phyloP scores from a whole-genome alignment of 495 filamentous ascomycete species.

The Penicillium silybi region DNA sequence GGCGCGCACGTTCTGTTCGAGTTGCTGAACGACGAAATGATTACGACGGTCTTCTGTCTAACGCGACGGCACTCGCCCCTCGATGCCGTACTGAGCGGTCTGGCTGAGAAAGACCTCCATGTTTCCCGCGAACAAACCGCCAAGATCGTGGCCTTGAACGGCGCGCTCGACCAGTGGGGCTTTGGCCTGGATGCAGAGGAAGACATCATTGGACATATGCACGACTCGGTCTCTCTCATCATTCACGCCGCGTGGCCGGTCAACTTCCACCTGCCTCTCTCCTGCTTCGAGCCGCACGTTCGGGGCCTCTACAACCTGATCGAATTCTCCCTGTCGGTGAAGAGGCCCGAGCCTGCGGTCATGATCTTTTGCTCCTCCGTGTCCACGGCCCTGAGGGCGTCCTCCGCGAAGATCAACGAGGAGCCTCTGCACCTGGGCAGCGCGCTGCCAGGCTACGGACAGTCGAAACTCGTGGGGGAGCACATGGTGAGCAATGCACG shows the following conservation, averaged over 20 bases:
- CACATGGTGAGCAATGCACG: slow-evolving; percentile 42
- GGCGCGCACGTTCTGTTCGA: slow-evolving; percentile 51
- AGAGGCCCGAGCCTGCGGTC: slow-evolving; percentile 37
- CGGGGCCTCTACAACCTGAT: slow-evolving; percentile 50
- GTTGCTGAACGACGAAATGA: slow-evolving; percentile 39
- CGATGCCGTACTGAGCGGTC: slow-evolving; percentile 27
- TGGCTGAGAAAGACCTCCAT: slow-evolving; percentile 31
- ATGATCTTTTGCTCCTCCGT: slow-evolving; percentile 52
- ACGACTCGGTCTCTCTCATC: slow-evolving; percentile 41
- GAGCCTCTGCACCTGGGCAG: slow-evolving; percentile 30
- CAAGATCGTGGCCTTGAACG: slow-evolving; percentile 40
- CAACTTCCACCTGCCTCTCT: slow-evolving; percentile 49
- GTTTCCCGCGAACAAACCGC: slow-evolving; percentile 16
- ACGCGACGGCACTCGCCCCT: slow-evolving; percentile 35
- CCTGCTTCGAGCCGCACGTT: slow-evolving; percentile 43
- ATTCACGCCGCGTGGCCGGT: slow-evolving; percentile 60
- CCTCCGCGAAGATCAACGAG: slow-evolving; percentile 38
- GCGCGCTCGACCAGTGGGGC: slow-evolving; percentile 33
- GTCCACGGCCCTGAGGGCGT: slow-evolving; percentile 39
- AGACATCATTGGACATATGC: slow-evolving; percentile 30
- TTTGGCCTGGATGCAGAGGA: slow-evolving; percentile 37
- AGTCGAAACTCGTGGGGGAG: slow-evolving; percentile 55
- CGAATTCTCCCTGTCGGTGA: slow-evolving; percentile 47
- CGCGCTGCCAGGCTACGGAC: slow-evolving; percentile 54
- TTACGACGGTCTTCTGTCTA: slow-evolving; percentile 50